These are phyloP conservation scores for Craspedostauros australis DNA, from an alignment of 108 stramenopile species.

Conservation along the genomic window DNA sequence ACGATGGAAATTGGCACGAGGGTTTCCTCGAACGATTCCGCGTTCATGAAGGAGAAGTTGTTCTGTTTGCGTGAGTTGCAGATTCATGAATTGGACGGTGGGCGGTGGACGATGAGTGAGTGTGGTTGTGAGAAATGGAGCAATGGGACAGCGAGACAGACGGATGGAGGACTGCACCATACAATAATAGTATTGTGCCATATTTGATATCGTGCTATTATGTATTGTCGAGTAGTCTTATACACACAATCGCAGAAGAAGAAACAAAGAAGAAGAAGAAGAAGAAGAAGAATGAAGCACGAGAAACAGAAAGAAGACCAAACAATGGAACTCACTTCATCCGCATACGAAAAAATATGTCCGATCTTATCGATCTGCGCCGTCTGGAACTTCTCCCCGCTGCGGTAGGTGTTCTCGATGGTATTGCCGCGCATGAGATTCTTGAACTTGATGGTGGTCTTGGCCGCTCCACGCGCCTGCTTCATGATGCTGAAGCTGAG, in stretches of 20 bases:
- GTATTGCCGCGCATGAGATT: slow-evolving; percentile 88
- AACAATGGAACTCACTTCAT: slow-evolving; percentile 62
- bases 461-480: slow-evolving; percentile 86
- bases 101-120: too few relatives aligned
- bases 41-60: slow-evolving; percentile 87
- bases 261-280: too few relatives aligned
- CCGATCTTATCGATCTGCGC: slow-evolving; percentile 79
- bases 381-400: slow-evolving; percentile 86
- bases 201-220: too few relatives aligned
- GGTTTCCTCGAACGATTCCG: slow-evolving; percentile 87
- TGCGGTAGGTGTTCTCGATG: slow-evolving; percentile 92
- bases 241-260: too few relatives aligned
- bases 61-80: too few relatives aligned
- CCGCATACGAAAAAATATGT: slow-evolving; percentile 81
- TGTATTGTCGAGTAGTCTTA: too few relatives aligned
- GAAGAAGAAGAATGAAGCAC: too few relatives aligned
- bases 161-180: too few relatives aligned
- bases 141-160: too few relatives aligned
- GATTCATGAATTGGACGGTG: too few relatives aligned
- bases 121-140: neutral
- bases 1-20: slow-evolving; percentile 48
- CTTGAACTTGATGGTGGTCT: slow-evolving; percentile 90
- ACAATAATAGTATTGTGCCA: too few relatives aligned
- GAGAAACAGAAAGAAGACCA: too few relatives aligned
- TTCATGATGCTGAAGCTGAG: slow-evolving; percentile 90